Conservation (phyloP, 305 asterid species). For the Fraxinus paxiana region DNA sequence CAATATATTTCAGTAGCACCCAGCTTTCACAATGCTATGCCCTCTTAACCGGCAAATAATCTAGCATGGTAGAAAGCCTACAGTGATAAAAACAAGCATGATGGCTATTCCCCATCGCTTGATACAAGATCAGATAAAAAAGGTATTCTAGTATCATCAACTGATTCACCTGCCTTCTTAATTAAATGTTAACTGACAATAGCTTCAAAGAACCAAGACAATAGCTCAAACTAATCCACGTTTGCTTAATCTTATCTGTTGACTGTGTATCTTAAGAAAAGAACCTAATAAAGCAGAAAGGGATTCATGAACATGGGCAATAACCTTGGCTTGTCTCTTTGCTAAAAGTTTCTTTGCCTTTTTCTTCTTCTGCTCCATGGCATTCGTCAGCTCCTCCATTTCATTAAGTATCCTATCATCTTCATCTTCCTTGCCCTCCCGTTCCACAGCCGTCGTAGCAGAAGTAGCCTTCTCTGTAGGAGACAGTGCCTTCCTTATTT, state of each 20-base stretch:
- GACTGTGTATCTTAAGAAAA: not conserved
- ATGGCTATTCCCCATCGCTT: not conserved
- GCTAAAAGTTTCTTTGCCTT: conserved; percentile 56
- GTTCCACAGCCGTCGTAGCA: conserved; percentile 36
- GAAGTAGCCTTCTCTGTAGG: conserved; percentile 50
- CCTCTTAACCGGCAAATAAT: not conserved
- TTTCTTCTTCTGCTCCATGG: conserved; percentile 76
- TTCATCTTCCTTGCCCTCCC: conserved; percentile 54
- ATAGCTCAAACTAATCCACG: not conserved
- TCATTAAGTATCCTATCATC: conserved; percentile 67
- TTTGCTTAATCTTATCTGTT: not conserved
- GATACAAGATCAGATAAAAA: not conserved
- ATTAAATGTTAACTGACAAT: not conserved
- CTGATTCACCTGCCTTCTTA: not conserved
- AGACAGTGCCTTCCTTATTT: conserved; percentile 72
- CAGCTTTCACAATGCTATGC: not conserved
- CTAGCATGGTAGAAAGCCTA: not conserved
- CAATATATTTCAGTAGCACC: not conserved
- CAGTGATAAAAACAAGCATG: not conserved
- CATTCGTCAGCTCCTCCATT: conserved; percentile 79
- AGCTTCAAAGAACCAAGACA: not conserved
- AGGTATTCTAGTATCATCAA: not conserved
- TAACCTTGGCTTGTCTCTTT: conserved; percentile 77
- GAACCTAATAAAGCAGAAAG: not conserved
- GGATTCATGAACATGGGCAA: not conserved